phyloP scores from a whole-genome alignment of 768 basidiomycete species.

The Lepiota venenata region DNA sequence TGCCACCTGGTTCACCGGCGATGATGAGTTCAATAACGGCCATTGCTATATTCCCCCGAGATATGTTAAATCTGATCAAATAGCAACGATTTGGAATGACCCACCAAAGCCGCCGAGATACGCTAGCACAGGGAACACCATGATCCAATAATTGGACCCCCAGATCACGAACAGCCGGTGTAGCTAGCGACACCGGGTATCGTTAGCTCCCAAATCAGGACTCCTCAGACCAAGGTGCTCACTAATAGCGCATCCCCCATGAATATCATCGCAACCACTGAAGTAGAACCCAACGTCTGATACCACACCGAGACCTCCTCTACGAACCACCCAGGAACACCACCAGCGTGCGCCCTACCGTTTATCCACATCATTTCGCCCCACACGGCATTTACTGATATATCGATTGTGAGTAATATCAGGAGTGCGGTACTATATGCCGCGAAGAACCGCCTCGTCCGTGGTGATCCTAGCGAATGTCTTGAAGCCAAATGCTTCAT shows the following conservation, averaged over 20 bases:
- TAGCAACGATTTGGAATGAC: not conserved
- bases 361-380: slow-evolving; percentile 29
- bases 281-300: slow-evolving; percentile 24
- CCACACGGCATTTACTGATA: slow-evolving; percentile 27
- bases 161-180: slow-evolving; percentile 28
- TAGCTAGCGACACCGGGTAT: slow-evolving; percentile 15
- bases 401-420: slow-evolving; percentile 24
- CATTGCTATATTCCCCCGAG: slow-evolving; percentile 23
- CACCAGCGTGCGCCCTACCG: slow-evolving; percentile 21
- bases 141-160: slow-evolving; percentile 20
- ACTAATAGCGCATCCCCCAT: slow-evolving; percentile 30
- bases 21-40: slow-evolving; percentile 37
- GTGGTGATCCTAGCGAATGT: not conserved
- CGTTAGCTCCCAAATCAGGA: not conserved
- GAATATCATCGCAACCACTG: slow-evolving; percentile 26
- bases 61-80: not conserved
- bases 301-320: slow-evolving; percentile 27
- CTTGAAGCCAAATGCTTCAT: slow-evolving; percentile 15
- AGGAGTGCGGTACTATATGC: slow-evolving; percentile 25
- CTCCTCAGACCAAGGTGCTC: not conserved
- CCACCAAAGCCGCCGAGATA: slow-evolving; percentile 26
- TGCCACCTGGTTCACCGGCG: slow-evolving; percentile 33
- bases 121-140: slow-evolving; percentile 21
- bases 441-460: slow-evolving; percentile 24
- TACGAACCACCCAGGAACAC: slow-evolving; percentile 23